Conservation (phyloP, 176 grass and related monocot species). For the Lolium multiflorum region DNA sequence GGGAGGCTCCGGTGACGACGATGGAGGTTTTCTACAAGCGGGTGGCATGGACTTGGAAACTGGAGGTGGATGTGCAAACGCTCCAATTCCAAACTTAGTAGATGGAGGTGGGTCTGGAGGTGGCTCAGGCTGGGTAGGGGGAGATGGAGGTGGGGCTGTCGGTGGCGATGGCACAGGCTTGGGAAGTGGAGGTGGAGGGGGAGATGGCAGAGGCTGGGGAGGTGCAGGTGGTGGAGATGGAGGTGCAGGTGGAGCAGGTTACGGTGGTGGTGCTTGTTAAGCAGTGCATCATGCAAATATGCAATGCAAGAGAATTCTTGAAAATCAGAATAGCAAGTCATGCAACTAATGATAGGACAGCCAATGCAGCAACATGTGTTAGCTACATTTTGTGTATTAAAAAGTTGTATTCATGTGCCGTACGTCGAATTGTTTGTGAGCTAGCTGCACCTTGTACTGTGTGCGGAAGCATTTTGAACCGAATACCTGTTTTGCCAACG, state of each 20-base stretch:
- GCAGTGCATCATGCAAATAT: not conserved
- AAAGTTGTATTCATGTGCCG: too few relatives aligned
- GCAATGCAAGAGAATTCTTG: not conserved
- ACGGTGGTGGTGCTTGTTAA: not conserved
- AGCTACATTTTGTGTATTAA: too few relatives aligned
- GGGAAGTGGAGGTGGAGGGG: not conserved
- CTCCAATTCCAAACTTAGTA: not conserved
- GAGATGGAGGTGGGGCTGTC: not conserved
- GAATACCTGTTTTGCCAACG: too few relatives aligned
- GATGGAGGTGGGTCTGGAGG: not conserved
- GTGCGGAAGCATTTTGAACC: too few relatives aligned
- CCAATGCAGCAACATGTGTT: not conserved
- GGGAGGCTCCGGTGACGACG: not conserved
- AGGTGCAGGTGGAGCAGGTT: not conserved
- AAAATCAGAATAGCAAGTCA: not conserved
- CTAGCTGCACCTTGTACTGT: too few relatives aligned
- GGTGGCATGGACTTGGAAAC: not conserved
- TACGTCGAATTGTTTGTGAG: too few relatives aligned
- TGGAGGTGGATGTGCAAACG: not conserved
- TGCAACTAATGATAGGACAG: not conserved
- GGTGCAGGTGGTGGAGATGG: too few relatives aligned
- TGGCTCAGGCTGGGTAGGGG: not conserved
- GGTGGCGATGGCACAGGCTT: not conserved
- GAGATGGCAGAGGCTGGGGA: not conserved
- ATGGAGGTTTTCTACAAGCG: not conserved